Base-by-base conservation (phyloP, 805 yeast species). In the Helenozyma rhizophorensis region DNA sequence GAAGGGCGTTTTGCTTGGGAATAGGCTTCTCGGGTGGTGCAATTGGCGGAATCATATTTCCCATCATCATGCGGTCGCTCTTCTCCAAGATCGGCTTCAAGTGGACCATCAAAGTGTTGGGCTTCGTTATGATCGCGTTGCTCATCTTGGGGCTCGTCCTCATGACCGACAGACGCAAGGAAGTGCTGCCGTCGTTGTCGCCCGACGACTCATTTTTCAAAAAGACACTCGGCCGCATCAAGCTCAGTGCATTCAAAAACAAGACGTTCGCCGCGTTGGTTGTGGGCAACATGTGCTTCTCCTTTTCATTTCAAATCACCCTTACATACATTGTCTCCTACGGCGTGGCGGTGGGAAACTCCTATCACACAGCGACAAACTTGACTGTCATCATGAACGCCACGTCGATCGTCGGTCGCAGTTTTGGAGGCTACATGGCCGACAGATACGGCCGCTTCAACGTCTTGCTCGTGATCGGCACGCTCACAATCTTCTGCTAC, bases 11-110 rank as follows among this genome's bases (percentile, higher is more conserved):
- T 31, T 59, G 56, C n/a, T 48, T 54, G 28, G 62, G 64, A 1
- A 12, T 43, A 1, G 50, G 54, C 1, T 54, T 56, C 30, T 46
- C 54, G 21, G 62, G 63, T 11, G 62, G 64, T 4, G 60, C 62
- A 2, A 30, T 57, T 14, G 62, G 62, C 2, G 64, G 64, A 2
- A 47, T 55, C 6, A 32, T 50, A 6, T 47, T 47, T 27, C 64
- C 64, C 6, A 37, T 56, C 13, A 48, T 56, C 45, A 53, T 55
- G 32, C 32, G 53, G 15, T 26, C 44, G 4, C 37, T 58, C 16
- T 52, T 50, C 25, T 54, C 54, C 6, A 47, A 44, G 28, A 37
- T 58, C 14, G 64, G 64, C 4, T 56, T 47, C 30, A 57, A 56
- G 11, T 58, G 64, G 62, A 40, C 61, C 3, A 41, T 57, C 8